phyloP scores from a whole-genome alignment of 179 eudicot species.

The Silene noctiflora region DNA sequence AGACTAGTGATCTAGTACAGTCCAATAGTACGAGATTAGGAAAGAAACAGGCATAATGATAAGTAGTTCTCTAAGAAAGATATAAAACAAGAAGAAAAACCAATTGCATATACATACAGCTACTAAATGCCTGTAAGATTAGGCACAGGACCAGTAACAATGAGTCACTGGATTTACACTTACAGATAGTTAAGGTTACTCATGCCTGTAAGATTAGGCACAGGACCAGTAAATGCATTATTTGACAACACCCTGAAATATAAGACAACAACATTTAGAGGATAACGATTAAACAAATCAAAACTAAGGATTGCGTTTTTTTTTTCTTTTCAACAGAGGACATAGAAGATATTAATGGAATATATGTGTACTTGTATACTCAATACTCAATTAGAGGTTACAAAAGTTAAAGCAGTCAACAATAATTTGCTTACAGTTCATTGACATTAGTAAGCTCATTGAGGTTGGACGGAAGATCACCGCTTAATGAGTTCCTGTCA shows the following conservation, averaged over 20 bases:
- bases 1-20: slow-evolving; percentile 1
- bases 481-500: slow-evolving; percentile 56
- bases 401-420: slow-evolving; percentile 2
- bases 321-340: neutral
- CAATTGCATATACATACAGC: neutral
- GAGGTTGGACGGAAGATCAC: slow-evolving; percentile 54
- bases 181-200: slow-evolving; percentile 40
- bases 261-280: neutral
- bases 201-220: slow-evolving; percentile 52
- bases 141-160: too few species aligned
- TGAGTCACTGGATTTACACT: slow-evolving; percentile 21
- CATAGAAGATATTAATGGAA: neutral
- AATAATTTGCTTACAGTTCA: slow-evolving; percentile 55
- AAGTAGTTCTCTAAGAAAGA: slow-evolving; percentile 5
- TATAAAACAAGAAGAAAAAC: neutral
- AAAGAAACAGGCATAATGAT: slow-evolving; percentile 1
- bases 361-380: neutral
- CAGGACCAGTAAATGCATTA: slow-evolving; percentile 41
- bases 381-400: neutral
- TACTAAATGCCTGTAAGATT: too few species aligned
- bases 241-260: slow-evolving; percentile 45
- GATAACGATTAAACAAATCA: neutral
- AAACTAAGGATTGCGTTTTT: neutral
- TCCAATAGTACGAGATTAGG: neutral
- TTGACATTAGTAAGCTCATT: slow-evolving; percentile 44